phyloP scores from a whole-genome alignment of 352 stramenopile species.

The Lagenidium sp. region DNA sequence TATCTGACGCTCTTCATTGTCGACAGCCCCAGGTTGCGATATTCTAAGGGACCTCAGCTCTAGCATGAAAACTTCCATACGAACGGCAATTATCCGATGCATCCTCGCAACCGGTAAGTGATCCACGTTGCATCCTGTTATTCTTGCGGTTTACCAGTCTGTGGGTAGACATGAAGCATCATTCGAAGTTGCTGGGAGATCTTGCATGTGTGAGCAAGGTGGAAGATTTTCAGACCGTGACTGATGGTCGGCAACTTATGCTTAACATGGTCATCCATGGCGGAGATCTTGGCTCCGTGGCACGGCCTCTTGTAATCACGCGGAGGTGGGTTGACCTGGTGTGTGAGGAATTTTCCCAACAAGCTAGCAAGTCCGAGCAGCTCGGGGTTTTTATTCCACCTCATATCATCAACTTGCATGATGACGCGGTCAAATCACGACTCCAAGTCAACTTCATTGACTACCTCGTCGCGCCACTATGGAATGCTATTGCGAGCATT shows the following conservation, averaged over 20 bases:
- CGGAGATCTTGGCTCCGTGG: constrained; percentile 59
- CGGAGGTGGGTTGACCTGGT: constrained; percentile 68
- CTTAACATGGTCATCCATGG: constrained; percentile 82
- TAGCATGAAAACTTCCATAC: constrained; percentile 28
- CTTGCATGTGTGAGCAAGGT: constrained; percentile 30
- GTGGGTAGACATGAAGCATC: constrained; percentile 64
- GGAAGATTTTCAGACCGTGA: constrained; percentile 43
- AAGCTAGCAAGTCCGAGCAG: constrained; percentile 46
- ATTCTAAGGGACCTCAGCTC: constrained; percentile 46
- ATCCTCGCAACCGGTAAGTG: constrained; percentile 46
- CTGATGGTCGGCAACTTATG: constrained; percentile 60
- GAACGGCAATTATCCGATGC: constrained; percentile 59
- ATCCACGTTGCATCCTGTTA: neutral
- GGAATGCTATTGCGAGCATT: constrained; percentile 48
- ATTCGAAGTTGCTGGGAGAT: constrained; percentile 56
- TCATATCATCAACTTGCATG: constrained; percentile 71
- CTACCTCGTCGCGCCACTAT: constrained; percentile 71
- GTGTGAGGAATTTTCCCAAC: constrained; percentile 69
- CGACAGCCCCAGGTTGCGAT: constrained; percentile 27
- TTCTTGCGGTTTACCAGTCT: neutral
- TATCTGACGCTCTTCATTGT: neutral
- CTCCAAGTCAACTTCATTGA: constrained; percentile 84
- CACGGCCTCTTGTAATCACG: constrained; percentile 27
- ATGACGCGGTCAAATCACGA: constrained; percentile 43
- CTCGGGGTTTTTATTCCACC: constrained; percentile 53